Evolutionary conservation across 1,284 basidiomycete species (phyloP), one percentile per base, ranked within the genome.

Genomic region (Austropuccinia psidii): DNA sequence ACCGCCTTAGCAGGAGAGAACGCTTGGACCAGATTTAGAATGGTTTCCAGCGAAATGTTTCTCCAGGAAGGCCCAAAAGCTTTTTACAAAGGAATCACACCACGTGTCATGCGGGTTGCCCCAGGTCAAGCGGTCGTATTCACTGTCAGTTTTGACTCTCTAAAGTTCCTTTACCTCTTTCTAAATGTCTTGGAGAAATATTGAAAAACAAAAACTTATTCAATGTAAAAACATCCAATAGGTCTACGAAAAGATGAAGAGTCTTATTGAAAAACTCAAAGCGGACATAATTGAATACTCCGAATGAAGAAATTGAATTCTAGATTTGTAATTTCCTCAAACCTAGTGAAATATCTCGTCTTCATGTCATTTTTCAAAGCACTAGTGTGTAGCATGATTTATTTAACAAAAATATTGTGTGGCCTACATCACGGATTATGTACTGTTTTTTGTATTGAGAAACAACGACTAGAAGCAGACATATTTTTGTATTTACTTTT

Each of bases 21-120:
- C 1, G 90, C 94, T 5, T 77, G 85, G 76, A 82, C 83, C 33
- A 80, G 94, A 24, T 89, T 98, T 78, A 81, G 85, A 21, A 85
- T 86, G 58, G 95, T 98, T 75, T 88, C 91, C 41, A 81, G 82
- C 27, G 93, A 95, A 73, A 97, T 98, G 93, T 98, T 93, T 88
- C 86, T 85, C 75, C 86, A 88, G 79, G 96, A 99, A 82, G 95
- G 94, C 41, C 83, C 89, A 21, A 83, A 83, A 66, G 93, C 93
- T 70, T 97, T 98, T 83, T 97, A 95, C 84, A 94, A 93, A 76
- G 81, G 95, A 64, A 98, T 99, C 81, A 98, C 94, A 1, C 95
- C 96, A 52, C 87, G 96, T 70, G 93, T 99, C 49, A 84, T 97
- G 76, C 88, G 96, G 77, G 95, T 99, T 58, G 96, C 96, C 0